These are phyloP conservation scores for Entonaema liquescens DNA, from an alignment of 495 filamentous ascomycete genomes.

Conservation along the genomic window DNA sequence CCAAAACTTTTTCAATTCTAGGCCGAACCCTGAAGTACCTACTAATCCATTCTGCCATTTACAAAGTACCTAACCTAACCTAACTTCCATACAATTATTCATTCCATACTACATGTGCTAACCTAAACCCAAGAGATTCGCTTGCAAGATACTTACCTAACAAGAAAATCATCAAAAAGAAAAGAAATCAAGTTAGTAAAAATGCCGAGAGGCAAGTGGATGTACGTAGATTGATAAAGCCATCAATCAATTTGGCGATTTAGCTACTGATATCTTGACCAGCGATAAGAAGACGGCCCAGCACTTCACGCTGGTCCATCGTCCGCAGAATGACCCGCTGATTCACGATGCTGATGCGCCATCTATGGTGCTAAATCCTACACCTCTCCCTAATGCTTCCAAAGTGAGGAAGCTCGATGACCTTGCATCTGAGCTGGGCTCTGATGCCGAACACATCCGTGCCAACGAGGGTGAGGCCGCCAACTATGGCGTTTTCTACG, in stretches of 20 bases:
- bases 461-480: slow-evolving; percentile 96
- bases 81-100: neutral
- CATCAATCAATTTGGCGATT: neutral
- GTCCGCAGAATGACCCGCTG: slow-evolving; percentile 93
- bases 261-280: slow-evolving; percentile 18
- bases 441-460: slow-evolving; percentile 65
- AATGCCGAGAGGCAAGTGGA: slow-evolving; percentile 90
- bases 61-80: neutral
- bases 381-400: slow-evolving; percentile 53
- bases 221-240: slow-evolving; percentile 66
- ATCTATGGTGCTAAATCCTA: slow-evolving; percentile 78
- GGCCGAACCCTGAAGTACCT: neutral
- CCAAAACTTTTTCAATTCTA: slow-evolving; percentile 53
- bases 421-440: slow-evolving; percentile 79
- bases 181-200: slow-evolving; percentile 40
- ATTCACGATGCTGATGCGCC: slow-evolving; percentile 87
- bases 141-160: neutral
- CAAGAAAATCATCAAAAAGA: neutral
- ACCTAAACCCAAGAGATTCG: neutral
- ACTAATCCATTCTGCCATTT: neutral
- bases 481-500: slow-evolving; percentile 86
- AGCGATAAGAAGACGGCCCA: slow-evolving; percentile 95
- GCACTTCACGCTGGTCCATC: slow-evolving; percentile 92
- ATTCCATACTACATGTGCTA: neutral
- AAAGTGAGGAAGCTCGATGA: slow-evolving; percentile 75